Conservation (phyloP, 495 filamentous ascomycete species). For the Xylaria castorea region DNA sequence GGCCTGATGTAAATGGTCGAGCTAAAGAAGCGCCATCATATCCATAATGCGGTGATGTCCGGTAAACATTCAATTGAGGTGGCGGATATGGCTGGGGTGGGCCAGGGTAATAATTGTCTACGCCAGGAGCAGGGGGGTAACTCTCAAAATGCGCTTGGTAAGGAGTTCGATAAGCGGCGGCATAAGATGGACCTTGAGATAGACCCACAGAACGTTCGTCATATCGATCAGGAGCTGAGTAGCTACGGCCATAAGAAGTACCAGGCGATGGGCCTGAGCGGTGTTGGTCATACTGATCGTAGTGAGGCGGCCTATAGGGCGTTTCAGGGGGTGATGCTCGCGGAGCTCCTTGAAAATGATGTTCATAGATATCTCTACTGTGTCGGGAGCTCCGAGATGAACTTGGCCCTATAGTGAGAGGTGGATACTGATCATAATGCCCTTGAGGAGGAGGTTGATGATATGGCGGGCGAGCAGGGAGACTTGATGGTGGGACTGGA, state of each 20-base stretch:
- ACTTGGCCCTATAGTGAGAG: constrained; percentile 25
- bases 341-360: constrained; percentile 23
- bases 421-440: constrained; percentile 34
- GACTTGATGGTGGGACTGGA: constrained; percentile 27
- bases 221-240: constrained; percentile 35
- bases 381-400: not conserved
- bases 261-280: not conserved
- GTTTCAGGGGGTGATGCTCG: constrained; percentile 24
- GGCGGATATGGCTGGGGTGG: constrained; percentile 10
- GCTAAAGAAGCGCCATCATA: constrained; percentile 10
- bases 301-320: constrained; percentile 19
- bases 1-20: constrained; percentile 19
- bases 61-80: not conserved
- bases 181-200: constrained; percentile 34
- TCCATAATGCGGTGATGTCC: constrained; percentile 16
- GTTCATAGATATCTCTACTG: constrained; percentile 20
- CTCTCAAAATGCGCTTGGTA: constrained; percentile 5
- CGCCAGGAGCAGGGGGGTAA: constrained; percentile 15
- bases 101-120: constrained; percentile 18
- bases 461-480: constrained; percentile 19
- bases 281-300: constrained; percentile 23
- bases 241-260: constrained; percentile 17
- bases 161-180: constrained; percentile 1
- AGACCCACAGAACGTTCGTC: constrained; percentile 42
- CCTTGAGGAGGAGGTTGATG: constrained; percentile 26